A percentile compares a stretch with the other conserved stretches of the same genome.
phyloP scores from a whole-genome alignment of 257 asterid genomes.

The Perilla frutescens region DNA sequence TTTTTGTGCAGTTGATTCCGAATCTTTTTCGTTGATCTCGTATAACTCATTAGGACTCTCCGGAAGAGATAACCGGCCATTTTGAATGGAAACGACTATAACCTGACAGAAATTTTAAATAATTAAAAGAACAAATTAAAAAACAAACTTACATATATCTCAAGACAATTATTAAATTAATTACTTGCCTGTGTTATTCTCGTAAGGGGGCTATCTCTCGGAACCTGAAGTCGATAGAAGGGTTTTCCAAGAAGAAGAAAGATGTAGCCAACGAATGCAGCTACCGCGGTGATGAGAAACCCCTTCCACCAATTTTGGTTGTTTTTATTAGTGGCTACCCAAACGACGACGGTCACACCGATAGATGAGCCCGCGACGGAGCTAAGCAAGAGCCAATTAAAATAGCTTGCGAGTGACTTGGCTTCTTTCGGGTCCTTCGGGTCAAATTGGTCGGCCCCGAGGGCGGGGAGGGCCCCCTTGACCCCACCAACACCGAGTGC shows the following conservation, averaged over 20 bases:
- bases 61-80: constrained; percentile 50
- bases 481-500: constrained; percentile 83
- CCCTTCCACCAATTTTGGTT: constrained; percentile 84
- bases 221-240: constrained; percentile 63
- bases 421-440: constrained; percentile 63
- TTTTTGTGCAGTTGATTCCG: constrained; percentile 41
- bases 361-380: constrained; percentile 55
- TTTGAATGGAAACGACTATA: constrained; percentile 67
- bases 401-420: constrained; percentile 75
- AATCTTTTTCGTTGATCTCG: constrained; percentile 68
- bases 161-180: background rate
- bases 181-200: constrained; percentile 60
- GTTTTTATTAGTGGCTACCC: constrained; percentile 61
- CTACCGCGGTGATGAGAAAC: constrained; percentile 57
- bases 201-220: constrained; percentile 67
- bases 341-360: constrained; percentile 81
- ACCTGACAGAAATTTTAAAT: constrained; percentile 49
- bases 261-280: constrained; percentile 45
- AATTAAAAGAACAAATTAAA: background rate
- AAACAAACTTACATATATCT: too few species aligned
- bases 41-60: constrained; percentile 56
- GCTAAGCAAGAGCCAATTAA: constrained; percentile 76
- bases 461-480: constrained; percentile 75
- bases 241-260: constrained; percentile 59
- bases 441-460: constrained; percentile 91